Evolutionary conservation across 768 basidiomycete species (phyloP).

Genomic region (Plicaturopsis crispa): DNA sequence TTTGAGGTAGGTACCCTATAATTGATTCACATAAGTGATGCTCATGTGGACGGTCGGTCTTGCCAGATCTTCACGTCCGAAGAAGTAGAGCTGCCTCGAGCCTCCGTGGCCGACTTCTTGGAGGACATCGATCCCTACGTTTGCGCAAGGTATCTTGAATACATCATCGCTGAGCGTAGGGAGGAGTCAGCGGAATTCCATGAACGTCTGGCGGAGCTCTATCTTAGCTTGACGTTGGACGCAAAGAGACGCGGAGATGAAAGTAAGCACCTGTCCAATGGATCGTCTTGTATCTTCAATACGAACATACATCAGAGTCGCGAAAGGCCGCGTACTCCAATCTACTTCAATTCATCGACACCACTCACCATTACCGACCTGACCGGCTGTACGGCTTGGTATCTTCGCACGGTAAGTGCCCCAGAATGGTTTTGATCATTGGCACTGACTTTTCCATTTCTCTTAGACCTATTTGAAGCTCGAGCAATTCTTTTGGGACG

Average conservation of each 20-base stretch:
- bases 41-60: too few relatives aligned
- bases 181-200: conserved; percentile 70
- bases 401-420: conserved; percentile 64
- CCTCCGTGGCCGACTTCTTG: conserved; percentile 70
- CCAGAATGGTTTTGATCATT: not conserved
- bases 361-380: conserved; percentile 59
- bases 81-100: conserved; percentile 82
- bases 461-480: conserved; percentile 78
- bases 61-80: conserved; percentile 90
- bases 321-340: conserved; percentile 51
- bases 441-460: not conserved
- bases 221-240: conserved; percentile 58
- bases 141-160: conserved; percentile 79
- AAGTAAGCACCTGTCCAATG: conserved; percentile 27
- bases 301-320: conserved; percentile 41
- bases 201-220: conserved; percentile 84
- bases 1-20: conserved; percentile 50
- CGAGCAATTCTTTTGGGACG: conserved; percentile 87
- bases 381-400: conserved; percentile 79
- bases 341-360: conserved; percentile 70
- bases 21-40: too few relatives aligned
- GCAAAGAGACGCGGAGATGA: conserved; percentile 55
- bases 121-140: conserved; percentile 62
- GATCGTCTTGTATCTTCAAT: conserved; percentile 1
- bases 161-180: conserved; percentile 65